Evolutionary conservation across 2,329 filamentous ascomycete genomes (phyloP).

Genomic region (Botryotinia globosa): DNA sequence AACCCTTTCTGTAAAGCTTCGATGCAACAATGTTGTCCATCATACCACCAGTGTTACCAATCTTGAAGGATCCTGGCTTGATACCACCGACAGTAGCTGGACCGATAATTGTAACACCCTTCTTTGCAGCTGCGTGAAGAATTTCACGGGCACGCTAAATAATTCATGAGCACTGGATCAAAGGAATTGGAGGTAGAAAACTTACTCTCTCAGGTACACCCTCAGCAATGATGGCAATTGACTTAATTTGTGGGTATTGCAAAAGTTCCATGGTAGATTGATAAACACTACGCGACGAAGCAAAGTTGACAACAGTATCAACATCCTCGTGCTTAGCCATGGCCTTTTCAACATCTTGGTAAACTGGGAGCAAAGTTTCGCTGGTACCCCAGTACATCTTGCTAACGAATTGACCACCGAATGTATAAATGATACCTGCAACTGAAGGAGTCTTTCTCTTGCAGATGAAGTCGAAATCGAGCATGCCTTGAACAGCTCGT

Average conservation of each 20-base stretch:
- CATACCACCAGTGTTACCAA: slow-evolving; percentile 99
- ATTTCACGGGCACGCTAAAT: slow-evolving; percentile 91
- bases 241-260: slow-evolving; percentile 95
- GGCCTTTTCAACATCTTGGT: slow-evolving; percentile 90
- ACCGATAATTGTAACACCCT: slow-evolving; percentile 98
- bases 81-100: slow-evolving; percentile 98
- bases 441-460: slow-evolving; percentile 96
- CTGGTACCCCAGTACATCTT: slow-evolving; percentile 99
- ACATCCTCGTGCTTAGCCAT: slow-evolving; percentile 96
- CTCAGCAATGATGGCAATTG: slow-evolving; percentile 98
- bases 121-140: slow-evolving; percentile 92
- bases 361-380: slow-evolving; percentile 97
- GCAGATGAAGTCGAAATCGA: slow-evolving; percentile 99
- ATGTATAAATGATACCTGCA: slow-evolving; percentile 99
- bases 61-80: slow-evolving; percentile 99
- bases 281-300: slow-evolving; percentile 97
- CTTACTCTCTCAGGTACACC: slow-evolving; percentile 96
- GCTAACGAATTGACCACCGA: slow-evolving; percentile 99
- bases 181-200: slow-evolving; percentile 30
- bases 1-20: slow-evolving; percentile 99
- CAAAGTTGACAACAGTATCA: slow-evolving; percentile 98
- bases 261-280: slow-evolving; percentile 98
- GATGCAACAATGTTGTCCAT: slow-evolving; percentile 99
- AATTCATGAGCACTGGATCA: slow-evolving; percentile 34
- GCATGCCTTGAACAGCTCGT: slow-evolving; percentile 85